Evolutionary conservation across 139 green algal genomes (phyloP).

Genomic region (Chlorella sp.): DNA sequence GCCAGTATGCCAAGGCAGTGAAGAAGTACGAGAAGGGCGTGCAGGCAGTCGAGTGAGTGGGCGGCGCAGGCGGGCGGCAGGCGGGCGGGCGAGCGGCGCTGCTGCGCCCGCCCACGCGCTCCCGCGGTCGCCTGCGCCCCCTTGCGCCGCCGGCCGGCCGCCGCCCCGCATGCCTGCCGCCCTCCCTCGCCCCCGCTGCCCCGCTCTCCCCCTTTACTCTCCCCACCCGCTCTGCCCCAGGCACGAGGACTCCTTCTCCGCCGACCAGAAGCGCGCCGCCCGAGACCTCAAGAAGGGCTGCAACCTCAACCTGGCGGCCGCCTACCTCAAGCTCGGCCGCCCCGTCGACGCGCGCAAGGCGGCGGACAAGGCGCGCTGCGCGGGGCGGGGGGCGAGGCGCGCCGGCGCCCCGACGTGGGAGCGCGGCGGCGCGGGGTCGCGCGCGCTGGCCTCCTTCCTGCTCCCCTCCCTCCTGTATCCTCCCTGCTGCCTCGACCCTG

Average conservation of each 20-base stretch:
- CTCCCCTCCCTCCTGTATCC: too few species aligned
- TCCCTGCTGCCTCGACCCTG: too few species aligned
- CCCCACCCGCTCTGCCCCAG: not conserved
- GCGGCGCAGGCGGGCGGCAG: too few species aligned
- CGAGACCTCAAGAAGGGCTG: conserved; percentile 74
- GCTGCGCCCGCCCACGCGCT: too few species aligned
- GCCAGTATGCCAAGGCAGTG: conserved; percentile 65
- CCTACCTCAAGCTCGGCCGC: conserved; percentile 74
- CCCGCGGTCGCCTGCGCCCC: too few species aligned
- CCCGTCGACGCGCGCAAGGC: conserved; percentile 32
- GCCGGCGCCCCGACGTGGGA: not conserved
- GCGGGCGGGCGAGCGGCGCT: too few species aligned
- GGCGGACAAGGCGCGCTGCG: conserved; percentile 15
- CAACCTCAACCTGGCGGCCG: conserved; percentile 87
- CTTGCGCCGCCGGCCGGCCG: too few species aligned
- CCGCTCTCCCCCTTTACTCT: not conserved
- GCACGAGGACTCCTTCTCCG: conserved; percentile 59
- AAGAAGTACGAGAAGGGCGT: conserved; percentile 70
- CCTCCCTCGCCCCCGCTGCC: not conserved
- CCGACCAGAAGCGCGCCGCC: conserved; percentile 50
- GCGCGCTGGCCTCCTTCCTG: not conserved
- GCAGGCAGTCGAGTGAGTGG: conserved; percentile 55
- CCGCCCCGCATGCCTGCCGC: too few species aligned
- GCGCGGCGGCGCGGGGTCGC: too few species aligned
- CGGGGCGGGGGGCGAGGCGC: too few species aligned